Base-by-base conservation (phyloP, 75 land plant species). In the Pinus taeda region DNA sequence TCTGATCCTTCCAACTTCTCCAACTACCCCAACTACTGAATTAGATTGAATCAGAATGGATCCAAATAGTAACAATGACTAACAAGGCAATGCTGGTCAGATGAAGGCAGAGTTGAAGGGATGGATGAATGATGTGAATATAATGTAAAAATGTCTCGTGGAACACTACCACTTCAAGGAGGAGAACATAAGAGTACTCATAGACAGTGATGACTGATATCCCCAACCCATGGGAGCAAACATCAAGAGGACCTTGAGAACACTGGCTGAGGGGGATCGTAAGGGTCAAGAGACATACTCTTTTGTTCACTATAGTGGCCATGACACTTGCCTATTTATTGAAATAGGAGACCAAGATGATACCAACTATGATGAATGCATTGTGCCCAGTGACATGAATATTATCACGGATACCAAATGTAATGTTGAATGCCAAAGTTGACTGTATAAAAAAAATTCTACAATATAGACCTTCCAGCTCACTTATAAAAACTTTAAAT, bases 221-320 rank as follows among this genome's bases (percentile, higher is more conserved):
- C 30, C 82, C 14, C 86, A 93, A 76, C 96, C 98, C 15, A 92
- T 92, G 26, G 98, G 98, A 59, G 87, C 81, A 76, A 84, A 89
- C 76, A 84, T 87, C 83, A 82, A 80, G 45, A 56, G 74, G 29
- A 83, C 88, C 24, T 57, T 83, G 49, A 30, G 36, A 26, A 59
- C 82, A 3, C 81, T 90, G 77, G 74, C 91, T 67, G 60, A 79
- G 26, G 56, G 67, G 13, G 85, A 86, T 22, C 53, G 26, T 26
- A 0, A 26, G 26, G 74, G 71, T 75, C 86, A 11, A 95, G 97
- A 4, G 95, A 92, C 67, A 69, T 83, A 33, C 90, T 92, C 53
- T 92, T 94, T 70, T 84, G 26, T 94, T 58, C 95, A 94, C 58
- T 87, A 87, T 80, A 89, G 95, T 75, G 98, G 98, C 65, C 98